Percentiles rank a stretch among this genome's conserved stretches.
These are phyloP conservation scores for Termitomyces titanicus DNA, from an alignment of 768 basidiomycete genomes.

Conservation along the genomic window DNA sequence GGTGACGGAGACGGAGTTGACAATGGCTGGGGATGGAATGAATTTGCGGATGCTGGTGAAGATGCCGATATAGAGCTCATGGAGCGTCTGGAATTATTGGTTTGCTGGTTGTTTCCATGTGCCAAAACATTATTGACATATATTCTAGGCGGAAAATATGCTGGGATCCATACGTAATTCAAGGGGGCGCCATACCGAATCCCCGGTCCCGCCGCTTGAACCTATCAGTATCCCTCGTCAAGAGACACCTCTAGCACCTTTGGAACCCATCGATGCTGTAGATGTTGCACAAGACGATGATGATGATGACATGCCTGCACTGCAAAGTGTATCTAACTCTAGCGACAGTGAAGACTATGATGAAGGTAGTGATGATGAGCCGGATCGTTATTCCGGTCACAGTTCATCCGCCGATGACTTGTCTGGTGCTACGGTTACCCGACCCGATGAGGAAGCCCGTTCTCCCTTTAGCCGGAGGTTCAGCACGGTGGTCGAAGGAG, in stretches of 20 bases:
- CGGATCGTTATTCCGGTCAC: background rate
- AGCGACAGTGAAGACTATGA: constrained; percentile 26
- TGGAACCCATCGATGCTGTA: background rate
- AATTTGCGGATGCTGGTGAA: constrained; percentile 9
- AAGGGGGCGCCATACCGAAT: constrained; percentile 9
- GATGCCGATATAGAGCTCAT: constrained; percentile 21
- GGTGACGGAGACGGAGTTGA: constrained; percentile 5
- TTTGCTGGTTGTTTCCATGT: constrained; percentile 11
- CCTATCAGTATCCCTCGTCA: constrained; percentile 1
- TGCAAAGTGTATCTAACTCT: constrained; percentile 31
- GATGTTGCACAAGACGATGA: constrained; percentile 13
- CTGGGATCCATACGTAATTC: constrained; percentile 16
- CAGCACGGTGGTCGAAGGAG: constrained; percentile 11
- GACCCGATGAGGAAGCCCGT: background rate
- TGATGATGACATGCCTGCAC: constrained; percentile 32
- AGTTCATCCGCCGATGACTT: background rate
- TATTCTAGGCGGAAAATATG: constrained; percentile 31
- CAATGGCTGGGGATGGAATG: constrained; percentile 15
- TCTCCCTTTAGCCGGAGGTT: constrained; percentile 4
- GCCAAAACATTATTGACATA: background rate
- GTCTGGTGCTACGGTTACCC: background rate
- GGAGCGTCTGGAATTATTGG: constrained; percentile 28
- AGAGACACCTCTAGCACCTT: constrained; percentile 5
- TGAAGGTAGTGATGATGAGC: constrained; percentile 15
- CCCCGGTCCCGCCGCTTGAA: constrained; percentile 7